Percentiles rank a stretch among this genome's conserved stretches.
phyloP scores from a whole-genome alignment of 805 yeast genomes.

The Aciculoconidium aculeatum region DNA sequence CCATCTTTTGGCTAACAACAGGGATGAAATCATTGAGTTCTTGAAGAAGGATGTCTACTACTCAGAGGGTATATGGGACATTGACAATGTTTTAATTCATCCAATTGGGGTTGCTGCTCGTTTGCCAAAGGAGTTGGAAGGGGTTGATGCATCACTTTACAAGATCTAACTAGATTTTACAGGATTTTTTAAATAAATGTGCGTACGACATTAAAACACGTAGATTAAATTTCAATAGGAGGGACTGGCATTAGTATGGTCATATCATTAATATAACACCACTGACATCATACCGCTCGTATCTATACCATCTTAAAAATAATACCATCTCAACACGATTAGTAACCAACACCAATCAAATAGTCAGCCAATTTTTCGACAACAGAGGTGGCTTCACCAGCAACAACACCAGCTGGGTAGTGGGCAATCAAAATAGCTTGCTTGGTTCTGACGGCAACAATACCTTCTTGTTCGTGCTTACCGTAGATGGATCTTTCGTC shows the following conservation, averaged over 20 bases:
- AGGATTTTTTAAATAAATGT: neutral
- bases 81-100: conserved; percentile 52
- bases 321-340: conserved; percentile 11
- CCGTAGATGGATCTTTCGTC: conserved; percentile 94
- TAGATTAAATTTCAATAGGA: conserved; percentile 1
- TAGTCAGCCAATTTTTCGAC: conserved; percentile 96
- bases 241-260: too few species aligned
- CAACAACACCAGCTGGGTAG: conserved; percentile 83
- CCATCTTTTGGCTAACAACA: conserved; percentile 57
- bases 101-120: conserved; percentile 41
- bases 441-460: conserved; percentile 85
- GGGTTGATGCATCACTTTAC: conserved; percentile 13
- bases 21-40: conserved; percentile 59
- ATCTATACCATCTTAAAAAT: too few species aligned
- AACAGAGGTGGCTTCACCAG: conserved; percentile 92
- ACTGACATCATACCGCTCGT: too few species aligned
- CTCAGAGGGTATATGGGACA: conserved; percentile 70
- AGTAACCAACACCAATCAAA: conserved; percentile 81
- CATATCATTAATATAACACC: conserved; percentile 5
- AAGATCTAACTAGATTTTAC: conserved; percentile 2
- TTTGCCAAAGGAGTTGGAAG: conserved; percentile 29
- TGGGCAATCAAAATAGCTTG: conserved; percentile 94
- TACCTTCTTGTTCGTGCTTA: conserved; percentile 81
- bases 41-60: conserved; percentile 60
- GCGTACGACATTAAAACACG: neutral